These are phyloP conservation scores for Flammula alnicola DNA, from an alignment of 1,284 basidiomycete species.

Conservation along the genomic window DNA sequence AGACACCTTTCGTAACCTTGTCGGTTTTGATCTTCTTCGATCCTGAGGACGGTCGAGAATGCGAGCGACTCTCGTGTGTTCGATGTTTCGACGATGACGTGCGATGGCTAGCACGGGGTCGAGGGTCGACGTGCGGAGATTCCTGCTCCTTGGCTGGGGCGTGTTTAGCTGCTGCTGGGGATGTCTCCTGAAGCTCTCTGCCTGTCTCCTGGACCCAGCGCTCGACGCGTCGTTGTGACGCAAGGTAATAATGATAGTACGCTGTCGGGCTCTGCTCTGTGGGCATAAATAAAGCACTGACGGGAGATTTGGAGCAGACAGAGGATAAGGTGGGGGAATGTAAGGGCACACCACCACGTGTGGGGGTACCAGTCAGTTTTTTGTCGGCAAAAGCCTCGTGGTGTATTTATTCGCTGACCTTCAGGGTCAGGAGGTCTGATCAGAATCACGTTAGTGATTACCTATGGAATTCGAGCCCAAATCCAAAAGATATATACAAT, in stretches of 20 bases:
- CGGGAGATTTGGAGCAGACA: too few species aligned
- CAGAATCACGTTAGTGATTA: too few species aligned
- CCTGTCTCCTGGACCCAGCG: constrained; percentile 27
- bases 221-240: constrained; percentile 29
- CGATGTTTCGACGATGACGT: constrained; percentile 13
- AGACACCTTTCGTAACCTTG: neutral
- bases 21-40: constrained; percentile 18
- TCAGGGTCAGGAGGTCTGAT: too few species aligned
- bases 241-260: constrained; percentile 25
- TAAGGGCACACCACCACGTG: too few species aligned
- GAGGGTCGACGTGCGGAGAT: neutral
- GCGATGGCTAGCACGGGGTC: constrained; percentile 7
- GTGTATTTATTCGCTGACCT: too few species aligned
- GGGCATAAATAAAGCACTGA: constrained; percentile 31
- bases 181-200: constrained; percentile 14
- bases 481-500: too few species aligned
- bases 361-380: too few species aligned
- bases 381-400: too few species aligned
- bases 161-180: constrained; percentile 6
- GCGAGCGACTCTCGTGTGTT: constrained; percentile 13
- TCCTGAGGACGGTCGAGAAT: constrained; percentile 23
- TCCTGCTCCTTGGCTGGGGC: constrained; percentile 5
- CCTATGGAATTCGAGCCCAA: too few species aligned
- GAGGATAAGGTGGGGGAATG: too few species aligned
- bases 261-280: constrained; percentile 24